Conservation (phyloP, 352 stramenopile species). For the Phytophthora fragariae region DNA sequence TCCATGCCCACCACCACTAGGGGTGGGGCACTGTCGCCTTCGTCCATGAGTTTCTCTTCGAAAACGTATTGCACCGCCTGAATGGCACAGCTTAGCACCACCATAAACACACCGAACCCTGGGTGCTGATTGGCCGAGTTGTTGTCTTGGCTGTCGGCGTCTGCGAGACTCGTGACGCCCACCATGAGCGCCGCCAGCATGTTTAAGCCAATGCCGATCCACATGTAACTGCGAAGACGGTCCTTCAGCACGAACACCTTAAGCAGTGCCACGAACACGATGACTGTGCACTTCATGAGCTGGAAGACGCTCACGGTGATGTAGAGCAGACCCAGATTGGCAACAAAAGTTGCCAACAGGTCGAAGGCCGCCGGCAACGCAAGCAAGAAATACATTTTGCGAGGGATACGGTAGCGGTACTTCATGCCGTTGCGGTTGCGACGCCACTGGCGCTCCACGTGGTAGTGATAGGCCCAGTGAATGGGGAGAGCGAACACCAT, state of each 20-base stretch:
- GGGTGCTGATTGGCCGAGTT: constrained; percentile 70
- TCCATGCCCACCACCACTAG: constrained; percentile 97
- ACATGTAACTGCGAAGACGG: constrained; percentile 94
- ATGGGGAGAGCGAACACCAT: constrained; percentile 95
- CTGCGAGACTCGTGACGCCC: constrained; percentile 93
- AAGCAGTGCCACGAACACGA: constrained; percentile 97
- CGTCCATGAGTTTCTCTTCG: constrained; percentile 98
- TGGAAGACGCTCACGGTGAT: constrained; percentile 91
- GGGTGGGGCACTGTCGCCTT: constrained; percentile 92
- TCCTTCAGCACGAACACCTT: constrained; percentile 96
- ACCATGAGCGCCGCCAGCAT: constrained; percentile 94
- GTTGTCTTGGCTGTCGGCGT: constrained; percentile 71
- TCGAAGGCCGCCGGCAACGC: constrained; percentile 95
- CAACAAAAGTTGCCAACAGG: constrained; percentile 93
- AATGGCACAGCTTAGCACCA: constrained; percentile 95
- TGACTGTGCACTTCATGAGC: constrained; percentile 92
- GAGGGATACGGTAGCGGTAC: constrained; percentile 81
- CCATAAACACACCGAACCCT: constrained; percentile 92
- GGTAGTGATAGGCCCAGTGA: constrained; percentile 89
- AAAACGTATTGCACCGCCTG: constrained; percentile 97
- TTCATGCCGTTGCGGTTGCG: constrained; percentile 70
- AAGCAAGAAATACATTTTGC: constrained; percentile 95
- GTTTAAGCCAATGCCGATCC: constrained; percentile 96
- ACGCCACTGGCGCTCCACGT: constrained; percentile 79
- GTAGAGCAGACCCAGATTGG: constrained; percentile 95